Conservation (phyloP, 2,329 filamentous ascomycete genomes). For the Hymenoscyphus fructigenus region DNA sequence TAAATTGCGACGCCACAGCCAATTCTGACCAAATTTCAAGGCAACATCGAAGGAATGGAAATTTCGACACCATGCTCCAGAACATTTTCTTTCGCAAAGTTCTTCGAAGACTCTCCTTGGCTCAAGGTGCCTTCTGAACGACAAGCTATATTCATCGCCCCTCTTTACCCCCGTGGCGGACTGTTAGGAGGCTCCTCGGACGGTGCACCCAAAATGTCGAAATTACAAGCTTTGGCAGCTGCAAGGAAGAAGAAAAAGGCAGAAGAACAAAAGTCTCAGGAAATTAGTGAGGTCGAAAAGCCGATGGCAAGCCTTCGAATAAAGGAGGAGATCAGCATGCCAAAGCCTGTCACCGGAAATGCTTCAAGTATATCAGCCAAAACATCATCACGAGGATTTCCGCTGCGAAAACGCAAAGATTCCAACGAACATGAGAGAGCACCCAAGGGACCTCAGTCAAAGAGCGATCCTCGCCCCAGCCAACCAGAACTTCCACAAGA, state of each 20-base stretch:
- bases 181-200: slow-evolving; percentile 75
- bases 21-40: slow-evolving; percentile 6
- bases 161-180: slow-evolving; percentile 58
- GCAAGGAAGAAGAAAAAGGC: slow-evolving; percentile 85
- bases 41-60: not conserved
- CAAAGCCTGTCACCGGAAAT: not conserved
- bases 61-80: slow-evolving; percentile 17
- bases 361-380: slow-evolving; percentile 10
- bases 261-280: slow-evolving; percentile 52
- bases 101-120: slow-evolving; percentile 88
- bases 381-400: slow-evolving; percentile 27
- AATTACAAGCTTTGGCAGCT: slow-evolving; percentile 85
- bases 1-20: not conserved
- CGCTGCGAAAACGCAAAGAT: slow-evolving; percentile 35
- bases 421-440: slow-evolving; percentile 35
- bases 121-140: slow-evolving; percentile 67
- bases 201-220: slow-evolving; percentile 71
- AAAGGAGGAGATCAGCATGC: not conserved
- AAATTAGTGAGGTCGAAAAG: slow-evolving; percentile 26
- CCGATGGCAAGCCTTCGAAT: slow-evolving; percentile 30
- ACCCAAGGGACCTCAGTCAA: slow-evolving; percentile 18
- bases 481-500: slow-evolving; percentile 18
- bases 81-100: slow-evolving; percentile 51
- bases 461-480: slow-evolving; percentile 14
- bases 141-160: slow-evolving; percentile 63